Base-by-base conservation (phyloP, 1,139 yeast genomes). In the Lodderomyces theae region DNA sequence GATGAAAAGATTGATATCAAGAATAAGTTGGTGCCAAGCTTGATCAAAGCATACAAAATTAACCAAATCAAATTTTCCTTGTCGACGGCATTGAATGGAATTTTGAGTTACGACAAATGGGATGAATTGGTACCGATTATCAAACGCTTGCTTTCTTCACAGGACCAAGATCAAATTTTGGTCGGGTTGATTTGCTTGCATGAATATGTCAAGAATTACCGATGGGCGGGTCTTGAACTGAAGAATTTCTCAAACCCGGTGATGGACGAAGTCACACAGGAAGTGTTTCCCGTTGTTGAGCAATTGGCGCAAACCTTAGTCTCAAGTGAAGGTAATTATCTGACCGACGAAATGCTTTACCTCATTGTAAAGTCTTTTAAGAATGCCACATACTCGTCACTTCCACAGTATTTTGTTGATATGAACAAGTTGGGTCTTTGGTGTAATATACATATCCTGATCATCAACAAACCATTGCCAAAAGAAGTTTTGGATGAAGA, bases 331-430 rank as follows among this genome's bases (percentile, higher is more conserved):
- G 51, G 53, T 34, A 63, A 57, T 39, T 52, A 62, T 3, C 39
- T 45, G 3, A 55, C 72, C 12, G 82, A 78, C 50, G 82, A 79
- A 47, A 64, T 82, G 65, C 59, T 80, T 43, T 82, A 82, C 56
- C 63, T 79, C 54, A 74, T 81, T 29, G 61, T 82, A 43, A 84
- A 84, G 56, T 74, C 77, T 24, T 82, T 82, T 69, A 83, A 83
- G 57, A 83, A 72, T 52, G 64, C 78, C 16, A 79, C 86, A 3
- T 71, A 67, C 49, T 72, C 78, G 19, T 70, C 74, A 22, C 66
- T 82, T 39, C 86, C 89, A 3, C 62, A 69, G 6, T 82, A 81
- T 56, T 74, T 83, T 45, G 78, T 60, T 41, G 71, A 76, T 48
- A 59, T 71, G 11, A 59, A 67, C 22, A 73, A 77, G 42, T 60